Evolutionary conservation across 148 eudicot species (phyloP).

Genomic region (Rhododendron ovatum): DNA sequence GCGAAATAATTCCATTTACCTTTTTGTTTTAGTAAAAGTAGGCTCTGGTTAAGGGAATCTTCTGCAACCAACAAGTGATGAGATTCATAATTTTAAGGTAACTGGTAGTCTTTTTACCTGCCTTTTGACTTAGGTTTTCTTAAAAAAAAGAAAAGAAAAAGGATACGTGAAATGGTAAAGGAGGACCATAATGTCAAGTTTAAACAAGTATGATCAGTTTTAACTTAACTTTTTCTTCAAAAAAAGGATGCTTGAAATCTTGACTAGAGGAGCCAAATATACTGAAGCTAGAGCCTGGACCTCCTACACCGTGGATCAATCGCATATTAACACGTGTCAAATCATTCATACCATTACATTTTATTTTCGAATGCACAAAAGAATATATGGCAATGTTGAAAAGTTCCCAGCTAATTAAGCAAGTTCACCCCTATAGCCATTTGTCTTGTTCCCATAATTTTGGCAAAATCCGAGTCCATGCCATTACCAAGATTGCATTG

Average conservation of each 20-base stretch:
- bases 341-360: neutral
- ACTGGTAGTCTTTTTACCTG: neutral
- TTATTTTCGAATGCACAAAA: neutral
- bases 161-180: neutral
- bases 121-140: neutral
- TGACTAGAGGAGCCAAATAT: neutral
- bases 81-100: neutral
- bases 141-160: neutral
- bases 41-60: conserved; percentile 1
- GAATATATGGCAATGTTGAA: neutral
- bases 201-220: neutral
- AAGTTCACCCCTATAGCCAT: neutral
- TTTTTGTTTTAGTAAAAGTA: conserved; percentile 9
- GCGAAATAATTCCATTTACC: neutral
- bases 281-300: too few relatives aligned
- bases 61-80: conserved; percentile 12
- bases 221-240: too few relatives aligned
- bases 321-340: too few relatives aligned
- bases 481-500: neutral
- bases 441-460: neutral
- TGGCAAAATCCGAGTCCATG: neutral
- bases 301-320: neutral
- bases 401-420: too few relatives aligned
- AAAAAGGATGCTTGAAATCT: neutral
- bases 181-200: neutral